phyloP scores from a whole-genome alignment of 257 asterid species.

The Coffea eugenioides region DNA sequence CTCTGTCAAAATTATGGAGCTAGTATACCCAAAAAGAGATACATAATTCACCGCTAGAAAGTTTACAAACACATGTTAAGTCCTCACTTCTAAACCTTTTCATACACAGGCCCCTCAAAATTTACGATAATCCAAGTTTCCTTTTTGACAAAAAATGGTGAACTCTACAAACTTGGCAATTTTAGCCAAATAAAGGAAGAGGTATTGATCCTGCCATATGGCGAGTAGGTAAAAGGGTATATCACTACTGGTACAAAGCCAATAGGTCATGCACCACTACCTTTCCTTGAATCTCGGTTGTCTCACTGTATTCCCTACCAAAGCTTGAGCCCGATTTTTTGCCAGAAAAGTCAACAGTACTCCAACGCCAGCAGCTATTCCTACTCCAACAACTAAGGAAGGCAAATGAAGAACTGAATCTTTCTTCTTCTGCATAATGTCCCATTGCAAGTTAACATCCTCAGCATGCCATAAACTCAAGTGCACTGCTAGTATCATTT shows the following conservation, averaged over 20 bases:
- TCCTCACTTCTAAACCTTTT: not conserved
- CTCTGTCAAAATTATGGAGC: not conserved
- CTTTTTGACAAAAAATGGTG: not conserved
- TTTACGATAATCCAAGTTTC: not conserved
- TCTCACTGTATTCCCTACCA: conserved; percentile 28
- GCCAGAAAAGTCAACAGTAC: conserved; percentile 48
- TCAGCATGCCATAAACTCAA: conserved; percentile 88
- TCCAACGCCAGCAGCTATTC: conserved; percentile 63
- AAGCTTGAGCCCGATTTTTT: conserved; percentile 32
- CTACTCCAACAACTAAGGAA: conserved; percentile 57
- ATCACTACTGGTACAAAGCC: not conserved
- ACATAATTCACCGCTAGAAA: not conserved
- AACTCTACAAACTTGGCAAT: not conserved
- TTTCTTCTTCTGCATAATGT: conserved; percentile 53
- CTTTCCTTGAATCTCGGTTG: conserved; percentile 20
- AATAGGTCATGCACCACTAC: conserved; percentile 8
- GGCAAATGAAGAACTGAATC: conserved; percentile 52
- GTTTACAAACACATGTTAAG: too few species aligned
- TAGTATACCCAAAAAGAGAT: not conserved
- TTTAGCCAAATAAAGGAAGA: not conserved
- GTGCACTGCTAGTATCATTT: conserved; percentile 71
- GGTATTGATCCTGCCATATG: not conserved
- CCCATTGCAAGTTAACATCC: conserved; percentile 79
- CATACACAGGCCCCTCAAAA: not conserved
- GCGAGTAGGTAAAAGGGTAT: not conserved